Evolutionary conservation across 345 rosid species (phyloP).

Genomic region (Camelina sativa): DNA sequence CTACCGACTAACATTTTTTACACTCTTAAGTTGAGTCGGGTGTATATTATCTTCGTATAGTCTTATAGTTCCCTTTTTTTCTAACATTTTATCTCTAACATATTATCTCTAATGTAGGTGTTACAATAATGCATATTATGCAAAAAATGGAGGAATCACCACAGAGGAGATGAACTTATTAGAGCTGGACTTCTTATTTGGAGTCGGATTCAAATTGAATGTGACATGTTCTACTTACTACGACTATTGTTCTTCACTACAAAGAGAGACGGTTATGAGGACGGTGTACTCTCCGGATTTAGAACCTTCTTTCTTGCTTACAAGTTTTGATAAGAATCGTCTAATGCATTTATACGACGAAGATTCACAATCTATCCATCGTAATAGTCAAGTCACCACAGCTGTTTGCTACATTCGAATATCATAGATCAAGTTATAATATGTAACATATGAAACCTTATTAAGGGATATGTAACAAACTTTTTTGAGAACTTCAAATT

Average conservation of each 20-base stretch:
- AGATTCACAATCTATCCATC: conserved; percentile 22
- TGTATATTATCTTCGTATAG: background rate
- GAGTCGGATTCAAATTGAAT: conserved; percentile 65
- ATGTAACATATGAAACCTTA: too few species aligned
- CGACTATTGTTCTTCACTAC: conserved; percentile 57
- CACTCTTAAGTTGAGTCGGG: too few species aligned
- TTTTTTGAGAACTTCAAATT: conserved; percentile 8
- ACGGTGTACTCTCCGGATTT: conserved; percentile 39
- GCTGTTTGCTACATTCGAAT: conserved; percentile 19
- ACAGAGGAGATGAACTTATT: conserved; percentile 66
- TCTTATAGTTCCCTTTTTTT: background rate
- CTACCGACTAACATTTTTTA: background rate
- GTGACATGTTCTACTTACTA: conserved; percentile 59
- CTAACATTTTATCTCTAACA: too few species aligned
- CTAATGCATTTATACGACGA: conserved; percentile 21
- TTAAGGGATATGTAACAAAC: too few species aligned
- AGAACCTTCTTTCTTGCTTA: conserved; percentile 32
- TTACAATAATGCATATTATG: conserved; percentile 71
- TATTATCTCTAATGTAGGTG: conserved; percentile 36
- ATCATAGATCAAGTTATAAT: background rate
- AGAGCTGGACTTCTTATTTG: conserved; percentile 73
- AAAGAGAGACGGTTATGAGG: conserved; percentile 48
- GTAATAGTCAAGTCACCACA: conserved; percentile 19
- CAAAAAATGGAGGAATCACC: conserved; percentile 72
- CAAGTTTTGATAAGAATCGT: conserved; percentile 29